Conservation (phyloP, 2,329 filamentous ascomycete species). For the Xylaria sp. region DNA sequence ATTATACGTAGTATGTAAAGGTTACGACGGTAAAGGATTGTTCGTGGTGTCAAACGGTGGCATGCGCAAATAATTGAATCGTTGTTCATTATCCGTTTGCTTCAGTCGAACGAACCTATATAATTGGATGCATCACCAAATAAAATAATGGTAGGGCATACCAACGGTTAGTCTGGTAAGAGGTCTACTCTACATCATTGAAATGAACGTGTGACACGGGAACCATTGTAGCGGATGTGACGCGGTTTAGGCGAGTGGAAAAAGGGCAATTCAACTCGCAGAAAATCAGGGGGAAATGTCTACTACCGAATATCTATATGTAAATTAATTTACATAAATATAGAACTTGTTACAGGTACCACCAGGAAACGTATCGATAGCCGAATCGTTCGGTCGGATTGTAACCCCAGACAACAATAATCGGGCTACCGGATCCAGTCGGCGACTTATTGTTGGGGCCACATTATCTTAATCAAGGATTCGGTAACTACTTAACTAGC, state of each 20-base stretch:
- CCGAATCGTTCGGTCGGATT: constrained; percentile 6
- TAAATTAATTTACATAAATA: not conserved
- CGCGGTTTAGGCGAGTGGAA: not conserved
- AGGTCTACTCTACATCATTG: constrained; percentile 1
- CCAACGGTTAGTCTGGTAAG: constrained; percentile 2
- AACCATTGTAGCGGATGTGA: constrained; percentile 13
- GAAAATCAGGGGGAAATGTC: not conserved
- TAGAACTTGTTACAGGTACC: not conserved
- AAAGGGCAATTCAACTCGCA: not conserved
- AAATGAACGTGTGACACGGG: not conserved
- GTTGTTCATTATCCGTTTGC: not conserved
- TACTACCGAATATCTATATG: not conserved
- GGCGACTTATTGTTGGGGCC: constrained; percentile 3
- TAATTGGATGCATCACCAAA: constrained; percentile 5
- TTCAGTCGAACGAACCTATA: not conserved
- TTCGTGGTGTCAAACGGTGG: constrained; percentile 1
- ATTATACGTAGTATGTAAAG: no score
- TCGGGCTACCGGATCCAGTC: constrained; percentile 4
- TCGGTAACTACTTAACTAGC: not conserved
- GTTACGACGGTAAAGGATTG: constrained; percentile 7
- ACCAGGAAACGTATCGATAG: not conserved
- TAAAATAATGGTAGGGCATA: constrained; percentile 5
- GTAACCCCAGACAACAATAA: constrained; percentile 1
- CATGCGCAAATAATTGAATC: not conserved
- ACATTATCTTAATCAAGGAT: not conserved